Evolutionary conservation across 2,329 filamentous ascomycete species (phyloP).

Genomic region (Diaporthe capsici): DNA sequence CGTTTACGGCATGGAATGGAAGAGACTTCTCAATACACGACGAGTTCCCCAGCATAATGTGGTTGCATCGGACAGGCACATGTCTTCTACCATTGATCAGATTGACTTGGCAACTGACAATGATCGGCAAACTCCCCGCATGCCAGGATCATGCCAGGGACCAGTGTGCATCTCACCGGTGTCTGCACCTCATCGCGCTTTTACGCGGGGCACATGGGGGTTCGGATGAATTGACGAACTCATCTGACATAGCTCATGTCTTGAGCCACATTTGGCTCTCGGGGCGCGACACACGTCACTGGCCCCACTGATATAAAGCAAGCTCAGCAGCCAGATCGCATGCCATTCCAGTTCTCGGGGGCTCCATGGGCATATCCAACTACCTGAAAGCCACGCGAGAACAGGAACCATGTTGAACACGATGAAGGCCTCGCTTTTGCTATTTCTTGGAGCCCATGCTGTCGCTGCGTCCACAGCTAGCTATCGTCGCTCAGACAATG

Average conservation of each 20-base stretch:
- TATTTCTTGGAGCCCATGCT: background rate
- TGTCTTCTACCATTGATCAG: background rate
- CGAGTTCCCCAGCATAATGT: background rate
- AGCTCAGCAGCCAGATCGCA: background rate
- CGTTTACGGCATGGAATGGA: background rate
- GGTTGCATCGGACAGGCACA: background rate
- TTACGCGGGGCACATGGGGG: background rate
- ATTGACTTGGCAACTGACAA: background rate
- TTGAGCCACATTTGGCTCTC: background rate
- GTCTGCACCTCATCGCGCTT: background rate
- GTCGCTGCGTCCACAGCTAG: background rate
- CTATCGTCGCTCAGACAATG: background rate
- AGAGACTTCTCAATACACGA: background rate
- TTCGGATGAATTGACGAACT: background rate
- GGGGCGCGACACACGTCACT: background rate
- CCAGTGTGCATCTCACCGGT: background rate
- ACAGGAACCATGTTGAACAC: background rate
- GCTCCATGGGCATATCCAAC: too few species aligned
- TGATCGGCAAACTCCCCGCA: constrained; percentile 11
- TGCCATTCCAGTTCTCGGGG: too few species aligned
- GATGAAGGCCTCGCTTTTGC: background rate
- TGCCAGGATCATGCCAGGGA: background rate
- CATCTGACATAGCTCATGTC: background rate
- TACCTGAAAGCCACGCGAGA: background rate
- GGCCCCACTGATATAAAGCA: background rate